Conservation (phyloP, 2,329 filamentous ascomycete species). For the Ophiostoma triangulosporum region DNA sequence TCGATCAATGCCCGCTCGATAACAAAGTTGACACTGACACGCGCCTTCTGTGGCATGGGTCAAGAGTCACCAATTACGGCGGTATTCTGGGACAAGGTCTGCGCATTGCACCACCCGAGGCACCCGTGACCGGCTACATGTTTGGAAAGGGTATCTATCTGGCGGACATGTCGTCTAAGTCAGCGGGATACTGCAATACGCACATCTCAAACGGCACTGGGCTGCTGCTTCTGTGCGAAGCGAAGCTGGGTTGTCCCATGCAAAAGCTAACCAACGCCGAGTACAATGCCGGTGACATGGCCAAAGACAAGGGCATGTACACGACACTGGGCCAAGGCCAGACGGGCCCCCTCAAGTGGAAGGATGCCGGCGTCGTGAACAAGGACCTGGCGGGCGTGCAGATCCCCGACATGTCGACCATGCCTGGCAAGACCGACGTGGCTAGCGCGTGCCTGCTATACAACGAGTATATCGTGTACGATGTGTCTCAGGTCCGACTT, state of each 20-base stretch:
- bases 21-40: slow-evolving; percentile 43
- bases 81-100: slow-evolving; percentile 76
- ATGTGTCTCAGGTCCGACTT: slow-evolving; percentile 54
- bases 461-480: slow-evolving; percentile 64
- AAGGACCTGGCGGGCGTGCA: slow-evolving; percentile 50
- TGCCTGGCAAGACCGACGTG: slow-evolving; percentile 35
- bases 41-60: slow-evolving; percentile 78
- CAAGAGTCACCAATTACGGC: slow-evolving; percentile 69
- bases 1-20: slow-evolving; percentile 41
- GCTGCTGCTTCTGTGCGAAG: slow-evolving; percentile 71
- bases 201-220: slow-evolving; percentile 52
- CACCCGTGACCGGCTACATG: slow-evolving; percentile 70
- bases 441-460: slow-evolving; percentile 39
- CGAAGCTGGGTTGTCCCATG: slow-evolving; percentile 66
- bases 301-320: slow-evolving; percentile 43
- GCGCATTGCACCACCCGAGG: slow-evolving; percentile 77
- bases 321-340: slow-evolving; percentile 59
- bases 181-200: slow-evolving; percentile 60
- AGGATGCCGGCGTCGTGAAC: slow-evolving; percentile 57
- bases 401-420: slow-evolving; percentile 37
- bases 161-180: slow-evolving; percentile 74
- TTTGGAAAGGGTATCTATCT: slow-evolving; percentile 86
- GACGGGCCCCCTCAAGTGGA: slow-evolving; percentile 55
- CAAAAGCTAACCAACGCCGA: slow-evolving; percentile 44
- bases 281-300: slow-evolving; percentile 50